Base-by-base conservation (phyloP, 352 stramenopile genomes). In the Globisporangium heterothallicum region DNA sequence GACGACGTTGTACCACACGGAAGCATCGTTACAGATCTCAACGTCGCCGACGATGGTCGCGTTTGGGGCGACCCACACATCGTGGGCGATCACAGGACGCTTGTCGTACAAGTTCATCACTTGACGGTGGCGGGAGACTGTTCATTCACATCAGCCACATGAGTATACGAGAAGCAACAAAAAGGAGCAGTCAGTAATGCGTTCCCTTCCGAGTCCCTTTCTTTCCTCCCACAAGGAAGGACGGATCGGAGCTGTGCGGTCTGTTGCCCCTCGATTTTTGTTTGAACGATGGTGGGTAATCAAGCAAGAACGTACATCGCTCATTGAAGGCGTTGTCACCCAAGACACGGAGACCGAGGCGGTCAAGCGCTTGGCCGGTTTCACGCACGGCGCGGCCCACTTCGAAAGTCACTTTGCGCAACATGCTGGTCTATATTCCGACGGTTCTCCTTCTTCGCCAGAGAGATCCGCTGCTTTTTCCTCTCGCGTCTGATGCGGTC, bases 1-100 rank as follows among this genome's bases (percentile, higher is more conserved):
- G 47, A 98, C 84, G 26, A 97, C 87, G 70, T 97, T 97, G 79
- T 99, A 99, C 73, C 93, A 98, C 60, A 99, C 78, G 18, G 92
- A 98, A 19, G 86, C 85, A 62, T 97, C 87, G 64, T 95, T 88
- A 64, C 81, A 93, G 54, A 99, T 89, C 65, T 97, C 86, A 35
- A 99, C 95, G 63, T 97, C 93, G 43, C 95, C 95, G 56, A 99
- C 94, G 42, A 99, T 77, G 4, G 94, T 97, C n/a, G 93, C 89
- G 70, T 97, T 98, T 9, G 95, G 95, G 27, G 95, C 95, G n/a
- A 98, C 77, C 72, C 92, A 98, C 32, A 96, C 87, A 49, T 92
- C 82, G 62, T 94, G 82, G 30, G 96, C 88, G 55, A 96, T 86
- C 54, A 78, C 66, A n/a, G 88, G 73, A 25, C 86, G 84, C 80